Evolutionary conservation across 2,329 filamentous ascomycete genomes (phyloP).

Genomic region (Bipolaris bicolor): DNA sequence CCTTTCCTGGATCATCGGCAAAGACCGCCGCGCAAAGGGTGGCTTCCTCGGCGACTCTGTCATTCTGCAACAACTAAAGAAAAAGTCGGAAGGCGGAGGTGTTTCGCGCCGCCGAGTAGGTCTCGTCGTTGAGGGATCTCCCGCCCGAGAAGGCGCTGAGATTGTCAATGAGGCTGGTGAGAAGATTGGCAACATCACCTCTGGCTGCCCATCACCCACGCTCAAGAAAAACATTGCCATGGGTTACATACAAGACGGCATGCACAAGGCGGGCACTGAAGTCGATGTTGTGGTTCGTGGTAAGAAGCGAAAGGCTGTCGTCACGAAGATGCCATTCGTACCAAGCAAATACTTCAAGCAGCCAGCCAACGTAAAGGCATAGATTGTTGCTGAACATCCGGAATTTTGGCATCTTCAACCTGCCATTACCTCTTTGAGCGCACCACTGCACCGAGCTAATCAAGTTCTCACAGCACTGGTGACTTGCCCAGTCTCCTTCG

Average conservation of each 20-base stretch:
- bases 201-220: slow-evolving; percentile 86
- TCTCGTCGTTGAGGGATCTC: slow-evolving; percentile 80
- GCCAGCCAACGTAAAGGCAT: slow-evolving; percentile 33
- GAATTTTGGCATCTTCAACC: background rate
- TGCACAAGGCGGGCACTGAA: slow-evolving; percentile 85
- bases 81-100: slow-evolving; percentile 73
- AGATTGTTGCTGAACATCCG: background rate
- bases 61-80: slow-evolving; percentile 78
- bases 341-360: slow-evolving; percentile 73
- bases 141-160: slow-evolving; percentile 85
- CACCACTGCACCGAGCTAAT: background rate
- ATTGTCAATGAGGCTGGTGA: slow-evolving; percentile 70
- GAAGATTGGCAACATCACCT: slow-evolving; percentile 81
- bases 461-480: background rate
- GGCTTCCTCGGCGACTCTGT: slow-evolving; percentile 85
- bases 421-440: background rate
- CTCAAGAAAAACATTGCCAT: slow-evolving; percentile 93
- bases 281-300: slow-evolving; percentile 79
- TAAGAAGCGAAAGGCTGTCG: slow-evolving; percentile 73
- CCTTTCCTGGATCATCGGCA: slow-evolving; percentile 82
- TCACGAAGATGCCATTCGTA: slow-evolving; percentile 90
- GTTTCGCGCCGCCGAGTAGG: slow-evolving; percentile 78
- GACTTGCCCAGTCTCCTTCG: background rate
- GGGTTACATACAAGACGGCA: slow-evolving; percentile 83
- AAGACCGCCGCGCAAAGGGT: slow-evolving; percentile 70